A percentile compares a stretch with the other conserved stretches of the same genome.
phyloP scores from a whole-genome alignment of 305 asterid genomes.

The Petunia hybrid region DNA sequence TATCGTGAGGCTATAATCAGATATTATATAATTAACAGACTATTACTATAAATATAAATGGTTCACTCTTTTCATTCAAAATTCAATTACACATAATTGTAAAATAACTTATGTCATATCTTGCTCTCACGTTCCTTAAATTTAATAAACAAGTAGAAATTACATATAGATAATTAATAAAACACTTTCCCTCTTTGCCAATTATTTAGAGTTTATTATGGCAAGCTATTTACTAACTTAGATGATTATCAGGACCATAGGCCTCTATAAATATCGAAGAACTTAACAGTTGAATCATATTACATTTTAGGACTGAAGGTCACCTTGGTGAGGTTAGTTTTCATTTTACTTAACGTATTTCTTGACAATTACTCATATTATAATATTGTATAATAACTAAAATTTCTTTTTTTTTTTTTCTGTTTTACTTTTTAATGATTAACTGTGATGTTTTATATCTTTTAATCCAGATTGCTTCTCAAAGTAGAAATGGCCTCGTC shows the following conservation, averaged over 20 bases:
- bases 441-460: background rate
- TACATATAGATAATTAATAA: background rate
- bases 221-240: background rate
- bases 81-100: background rate
- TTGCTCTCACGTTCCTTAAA: background rate
- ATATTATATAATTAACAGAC: no score
- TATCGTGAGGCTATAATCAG: no score
- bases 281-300: background rate
- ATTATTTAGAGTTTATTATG: no score
- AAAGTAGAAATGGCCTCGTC: background rate
- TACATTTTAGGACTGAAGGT: background rate
- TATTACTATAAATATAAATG: no score
- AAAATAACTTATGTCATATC: background rate
- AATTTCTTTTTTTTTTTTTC: background rate
- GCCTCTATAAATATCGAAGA: background rate
- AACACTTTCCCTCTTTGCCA: background rate
- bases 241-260: background rate
- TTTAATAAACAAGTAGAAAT: background rate
- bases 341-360: background rate
- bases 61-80: background rate
- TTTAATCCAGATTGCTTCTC: no score
- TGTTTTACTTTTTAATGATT: background rate
- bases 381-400: background rate
- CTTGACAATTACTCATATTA: background rate
- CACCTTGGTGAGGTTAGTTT: background rate